Evolutionary conservation across 768 basidiomycete species (phyloP), one percentile per base, ranked within the genome.

Genomic region (Trametes villosa): DNA sequence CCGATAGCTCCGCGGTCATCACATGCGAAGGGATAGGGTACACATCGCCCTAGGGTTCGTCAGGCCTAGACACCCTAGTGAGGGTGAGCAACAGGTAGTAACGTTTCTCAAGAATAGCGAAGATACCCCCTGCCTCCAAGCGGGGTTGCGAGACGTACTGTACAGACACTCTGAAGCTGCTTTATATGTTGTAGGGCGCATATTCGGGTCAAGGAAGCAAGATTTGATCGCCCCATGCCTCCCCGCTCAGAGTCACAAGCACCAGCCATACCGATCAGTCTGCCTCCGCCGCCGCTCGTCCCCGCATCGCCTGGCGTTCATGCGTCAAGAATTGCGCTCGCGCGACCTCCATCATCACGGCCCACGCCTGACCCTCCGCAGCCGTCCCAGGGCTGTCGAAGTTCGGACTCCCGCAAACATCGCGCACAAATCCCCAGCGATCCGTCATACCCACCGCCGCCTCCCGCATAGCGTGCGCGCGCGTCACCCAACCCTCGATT

Each of bases 11-110:
- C 1, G 67, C 83, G 33, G 79, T 90, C 63, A 79, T 91, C 60
- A 78, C 79, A 15, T 92, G 90, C 66, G 68, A 86, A 30, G 90
- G 89, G 4, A 83, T 88, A 57, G 88, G 86, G 3, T 87, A 62
- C n/a, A n/a, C n/a, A n/a, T n/a, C n/a, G n/a, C n/a, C n/a, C n/a
- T n/a, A n/a, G n/a, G n/a, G n/a, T n/a, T n/a, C n/a, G n/a, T n/a
- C n/a, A n/a, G n/a, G n/a, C n/a, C n/a, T n/a, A n/a, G n/a, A n/a
- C n/a, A n/a, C n/a, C n/a, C n/a, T n/a, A n/a, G n/a, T n/a, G n/a
- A n/a, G n/a, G n/a, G n/a, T n/a, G n/a, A n/a, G n/a, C n/a, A n/a
- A n/a, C n/a, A n/a, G n/a, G n/a, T n/a, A n/a, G n/a, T n/a, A n/a
- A n/a, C n/a, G n/a, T n/a, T n/a, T n/a, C n/a, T n/a, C n/a, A n/a